A percentile compares a stretch with the other conserved stretches of the same genome.
Evolutionary conservation across 2,329 filamentous ascomycete species (phyloP).

Genomic region (Xylariaceae sp.): DNA sequence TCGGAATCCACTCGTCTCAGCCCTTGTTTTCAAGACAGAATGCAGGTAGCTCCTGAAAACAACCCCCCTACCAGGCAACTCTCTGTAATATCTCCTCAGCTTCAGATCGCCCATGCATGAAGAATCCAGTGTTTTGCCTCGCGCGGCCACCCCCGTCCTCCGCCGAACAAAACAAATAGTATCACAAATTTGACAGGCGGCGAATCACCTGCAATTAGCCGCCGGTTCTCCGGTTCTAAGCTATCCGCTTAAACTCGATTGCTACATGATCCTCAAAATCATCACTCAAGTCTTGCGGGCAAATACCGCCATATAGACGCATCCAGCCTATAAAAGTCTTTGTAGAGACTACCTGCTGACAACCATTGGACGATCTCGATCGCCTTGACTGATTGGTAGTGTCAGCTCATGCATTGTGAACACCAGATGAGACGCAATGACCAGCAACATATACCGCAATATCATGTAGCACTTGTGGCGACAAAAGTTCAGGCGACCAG

Average conservation of each 20-base stretch:
- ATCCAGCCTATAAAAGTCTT: constrained; percentile 4
- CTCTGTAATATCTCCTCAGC: constrained; percentile 20
- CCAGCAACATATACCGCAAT: too few species aligned
- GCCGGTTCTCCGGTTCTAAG: constrained; percentile 19
- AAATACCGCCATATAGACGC: too few species aligned
- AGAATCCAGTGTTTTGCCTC: constrained; percentile 1
- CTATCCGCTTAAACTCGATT: constrained; percentile 17
- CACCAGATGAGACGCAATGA: constrained; percentile 23
- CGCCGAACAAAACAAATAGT: constrained; percentile 14
- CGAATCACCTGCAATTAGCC: constrained; percentile 15
- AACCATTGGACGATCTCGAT: constrained; percentile 14
- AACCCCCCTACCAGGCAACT: constrained; percentile 6
- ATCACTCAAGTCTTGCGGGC: too few species aligned
- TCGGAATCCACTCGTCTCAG: constrained; percentile 25
- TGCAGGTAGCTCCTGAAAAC: constrained; percentile 2
- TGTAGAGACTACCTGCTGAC: constrained; percentile 3
- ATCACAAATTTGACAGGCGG: constrained; percentile 11
- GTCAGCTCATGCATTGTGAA: constrained; percentile 17
- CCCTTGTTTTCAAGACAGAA: constrained; percentile 19
- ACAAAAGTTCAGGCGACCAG: too few species aligned
- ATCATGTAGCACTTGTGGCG: too few species aligned
- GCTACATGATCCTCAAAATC: constrained; percentile 15
- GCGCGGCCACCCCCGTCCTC: background rate
- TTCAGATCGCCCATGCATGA: constrained; percentile 20
- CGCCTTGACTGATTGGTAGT: too few species aligned